Conservation (phyloP, 2,329 filamentous ascomycete species). For the Hypoxylon sp. region DNA sequence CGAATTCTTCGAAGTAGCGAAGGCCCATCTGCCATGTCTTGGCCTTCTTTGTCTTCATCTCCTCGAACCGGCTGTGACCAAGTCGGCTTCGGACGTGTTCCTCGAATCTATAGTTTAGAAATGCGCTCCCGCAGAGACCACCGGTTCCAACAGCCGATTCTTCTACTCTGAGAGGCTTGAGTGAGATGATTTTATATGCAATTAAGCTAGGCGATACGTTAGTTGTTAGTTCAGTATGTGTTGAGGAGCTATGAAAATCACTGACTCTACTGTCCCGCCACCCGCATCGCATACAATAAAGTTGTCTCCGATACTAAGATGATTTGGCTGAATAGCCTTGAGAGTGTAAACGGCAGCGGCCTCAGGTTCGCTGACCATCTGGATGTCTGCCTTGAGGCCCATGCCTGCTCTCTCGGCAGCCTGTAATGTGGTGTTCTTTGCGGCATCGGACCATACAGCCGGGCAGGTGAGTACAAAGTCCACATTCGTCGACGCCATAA, state of each 20-base stretch:
- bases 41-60: constrained; percentile 82
- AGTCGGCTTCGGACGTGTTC: constrained; percentile 80
- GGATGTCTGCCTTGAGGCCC: constrained; percentile 77
- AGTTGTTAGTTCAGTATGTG: constrained; percentile 17
- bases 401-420: constrained; percentile 85
- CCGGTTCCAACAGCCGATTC: constrained; percentile 86
- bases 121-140: constrained; percentile 82
- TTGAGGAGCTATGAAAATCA: constrained; percentile 28
- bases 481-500: constrained; percentile 81
- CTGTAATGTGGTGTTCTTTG: constrained; percentile 85
- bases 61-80: constrained; percentile 76
- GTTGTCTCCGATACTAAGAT: constrained; percentile 77
- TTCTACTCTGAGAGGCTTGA: constrained; percentile 79
- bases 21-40: constrained; percentile 87
- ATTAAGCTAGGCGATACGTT: constrained; percentile 68
- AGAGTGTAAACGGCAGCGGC: constrained; percentile 85
- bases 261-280: constrained; percentile 77
- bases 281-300: constrained; percentile 75
- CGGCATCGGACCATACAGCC: constrained; percentile 87
- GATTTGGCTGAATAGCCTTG: constrained; percentile 83
- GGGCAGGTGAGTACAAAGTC: constrained; percentile 87
- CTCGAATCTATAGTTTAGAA: constrained; percentile 85
- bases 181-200: constrained; percentile 83
- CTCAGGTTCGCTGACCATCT: constrained; percentile 86
- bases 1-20: constrained; percentile 86